Evolutionary conservation across 176 grass and related monocot species (phyloP), one percentile per base, ranked within the genome.

Genomic region (Tillandsia fasciculata): DNA sequence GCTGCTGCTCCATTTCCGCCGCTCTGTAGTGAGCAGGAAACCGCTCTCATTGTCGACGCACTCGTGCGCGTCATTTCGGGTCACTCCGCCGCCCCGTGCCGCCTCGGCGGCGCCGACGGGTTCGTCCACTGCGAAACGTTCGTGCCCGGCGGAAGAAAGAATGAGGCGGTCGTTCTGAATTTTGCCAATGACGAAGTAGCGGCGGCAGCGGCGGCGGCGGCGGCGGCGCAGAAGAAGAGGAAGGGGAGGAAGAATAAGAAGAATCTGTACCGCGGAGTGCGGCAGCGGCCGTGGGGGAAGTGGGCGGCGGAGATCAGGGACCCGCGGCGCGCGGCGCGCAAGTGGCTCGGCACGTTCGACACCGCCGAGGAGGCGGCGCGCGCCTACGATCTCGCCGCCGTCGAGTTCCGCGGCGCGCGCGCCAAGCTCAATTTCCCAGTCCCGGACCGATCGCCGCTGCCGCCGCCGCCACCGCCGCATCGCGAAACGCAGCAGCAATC

Each of bases 41-140:
- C 79, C 67, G 53, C 64, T 71, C 72, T 92, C 79, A 92, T 90
- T 17, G 86, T 96, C 1, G 80, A 83, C 12, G 74, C 83, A 53
- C 83, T 96, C 26, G 61, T 76, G 66, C 78, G 85, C 81, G 92
- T 96, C 24, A 12, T 92, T 61, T 89, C 88, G 76, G 80, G 82
- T 24, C 63, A 82, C 81, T 10, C 14, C 79, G 15, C 87, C 83
- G 14, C 81, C 81, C 26, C 70, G 10, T 96, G 92, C 64, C 26
- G 20, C 9, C 4, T 54, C 15, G 89, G 92, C 56, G 57, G 86
- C 72, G 83, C 92, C 49, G 81, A 78, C 9, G 92, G 88, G 5
- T 96, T 86, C 57, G 5, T 42, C 33, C 5, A 5, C 33, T 42
- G 33, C 33, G 33, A 42, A 42, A 42, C 33, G 3, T 1, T 42